Percentiles rank a stretch among this genome's conserved stretches.
phyloP scores from a whole-genome alignment of 768 basidiomycete genomes.

The Cystobasidium tubakii region DNA sequence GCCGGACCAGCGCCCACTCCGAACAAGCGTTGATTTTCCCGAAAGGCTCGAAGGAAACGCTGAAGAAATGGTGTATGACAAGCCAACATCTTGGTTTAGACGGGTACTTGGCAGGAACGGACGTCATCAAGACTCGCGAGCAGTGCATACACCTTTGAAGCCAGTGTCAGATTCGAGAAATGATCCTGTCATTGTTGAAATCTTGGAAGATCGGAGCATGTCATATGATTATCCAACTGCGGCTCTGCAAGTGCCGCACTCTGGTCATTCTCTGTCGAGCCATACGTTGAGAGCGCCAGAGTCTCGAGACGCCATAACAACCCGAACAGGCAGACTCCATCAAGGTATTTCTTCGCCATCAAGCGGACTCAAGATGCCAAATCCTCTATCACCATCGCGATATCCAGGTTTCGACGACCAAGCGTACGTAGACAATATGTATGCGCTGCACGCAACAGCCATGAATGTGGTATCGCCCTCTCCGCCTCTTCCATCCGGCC shows the following conservation, averaged over 20 bases:
- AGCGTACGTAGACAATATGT: conserved; percentile 24
- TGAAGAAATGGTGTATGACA: conserved; percentile 8
- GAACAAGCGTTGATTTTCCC: not conserved
- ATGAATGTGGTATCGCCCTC: not conserved
- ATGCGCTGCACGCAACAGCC: conserved; percentile 8
- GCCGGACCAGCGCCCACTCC: not conserved
- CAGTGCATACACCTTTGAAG: not conserved
- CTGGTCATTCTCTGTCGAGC: not conserved
- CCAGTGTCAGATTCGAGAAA: not conserved
- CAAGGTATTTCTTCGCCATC: not conserved
- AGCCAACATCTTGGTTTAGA: conserved; percentile 5
- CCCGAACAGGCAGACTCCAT: not conserved
- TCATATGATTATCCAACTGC: conserved; percentile 16
- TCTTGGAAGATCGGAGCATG: not conserved
- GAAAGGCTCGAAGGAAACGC: not conserved
- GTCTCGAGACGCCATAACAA: not conserved
- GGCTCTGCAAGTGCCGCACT: not conserved
- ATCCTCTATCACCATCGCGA: conserved; percentile 30
- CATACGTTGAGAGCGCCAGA: not conserved
- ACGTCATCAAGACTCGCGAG: not conserved
- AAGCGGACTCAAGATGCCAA: conserved; percentile 5
- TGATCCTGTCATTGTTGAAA: not conserved
- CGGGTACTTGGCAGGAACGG: not conserved
- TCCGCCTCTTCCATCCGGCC: not conserved
- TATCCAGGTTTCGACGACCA: conserved; percentile 33